phyloP scores from a whole-genome alignment of 2,329 filamentous ascomycete genomes.

The Nannizziopsis arthrosporioides region DNA sequence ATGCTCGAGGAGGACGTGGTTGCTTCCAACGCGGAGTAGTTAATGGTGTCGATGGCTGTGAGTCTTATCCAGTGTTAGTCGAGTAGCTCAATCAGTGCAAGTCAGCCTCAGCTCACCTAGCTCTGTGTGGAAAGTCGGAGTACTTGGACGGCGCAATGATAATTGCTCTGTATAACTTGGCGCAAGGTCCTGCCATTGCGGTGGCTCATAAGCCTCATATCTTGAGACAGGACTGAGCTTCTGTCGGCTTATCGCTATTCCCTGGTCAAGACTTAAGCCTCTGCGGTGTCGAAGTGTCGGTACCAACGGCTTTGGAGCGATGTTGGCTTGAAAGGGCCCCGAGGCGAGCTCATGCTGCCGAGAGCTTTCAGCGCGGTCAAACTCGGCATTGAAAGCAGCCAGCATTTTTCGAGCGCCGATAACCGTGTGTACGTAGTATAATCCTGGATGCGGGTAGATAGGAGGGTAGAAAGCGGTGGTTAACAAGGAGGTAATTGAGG shows the following conservation, averaged over 20 bases:
- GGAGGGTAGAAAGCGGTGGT: background rate
- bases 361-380: background rate
- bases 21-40: slow-evolving; percentile 46
- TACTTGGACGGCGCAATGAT: slow-evolving; percentile 43
- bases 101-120: slow-evolving; percentile 39
- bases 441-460: background rate
- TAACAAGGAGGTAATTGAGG: background rate
- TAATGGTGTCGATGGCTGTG: slow-evolving; percentile 53
- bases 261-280: slow-evolving; percentile 68
- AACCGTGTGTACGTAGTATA: background rate
- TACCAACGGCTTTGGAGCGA: background rate
- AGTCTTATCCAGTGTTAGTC: slow-evolving; percentile 9
- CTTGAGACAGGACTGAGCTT: slow-evolving; percentile 1
- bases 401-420: background rate
- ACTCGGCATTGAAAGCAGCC: slow-evolving; percentile 4
- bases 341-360: background rate
- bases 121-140: slow-evolving; percentile 46
- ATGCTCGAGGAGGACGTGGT: slow-evolving; percentile 28
- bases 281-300: slow-evolving; percentile 54
- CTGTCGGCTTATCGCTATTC: slow-evolving; percentile 10
- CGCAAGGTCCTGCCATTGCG: slow-evolving; percentile 18
- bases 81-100: background rate
- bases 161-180: slow-evolving; percentile 25
- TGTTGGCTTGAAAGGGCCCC: slow-evolving; percentile 17
- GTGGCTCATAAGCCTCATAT: slow-evolving; percentile 41